Base-by-base conservation (phyloP, 2,329 filamentous ascomycete species). In the Zymoseptoria ardabiliae region DNA sequence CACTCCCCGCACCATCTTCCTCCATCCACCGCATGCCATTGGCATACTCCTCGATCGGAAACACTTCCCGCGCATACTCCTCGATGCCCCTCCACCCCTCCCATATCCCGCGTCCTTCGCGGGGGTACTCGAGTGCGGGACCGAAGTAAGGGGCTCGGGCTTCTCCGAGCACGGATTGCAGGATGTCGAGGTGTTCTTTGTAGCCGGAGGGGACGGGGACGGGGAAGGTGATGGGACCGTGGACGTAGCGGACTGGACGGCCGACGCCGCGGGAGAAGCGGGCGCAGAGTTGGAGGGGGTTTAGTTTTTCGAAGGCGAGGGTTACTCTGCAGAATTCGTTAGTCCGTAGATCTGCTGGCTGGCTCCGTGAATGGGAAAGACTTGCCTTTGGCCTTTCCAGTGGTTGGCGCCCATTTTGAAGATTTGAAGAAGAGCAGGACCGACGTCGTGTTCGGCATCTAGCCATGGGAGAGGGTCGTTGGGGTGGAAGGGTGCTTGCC, bases 11-110 rank as follows among this genome's bases (percentile, higher is more conserved):
- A 25, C 70, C 70, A 64, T 76, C 74, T 71, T 82, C 79, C 62
- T 79, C 77, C 93, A 97, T 97, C 94, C 94, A 99, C 17, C 88
- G 90, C 70, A 94, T 77, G 4, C 93, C 93, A 72, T 97, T 97
- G 30, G 91, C 91, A 67, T 92, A 88, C 76, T 99, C 94, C 74
- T 99, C 94, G 11, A 97, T 82, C 0, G 91, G 90, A 69, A 97
- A 97, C 25, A 95, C 91, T 73, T 97, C 94, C 54, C 89, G 82
- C 1, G 93, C 93, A 73, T 97, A 99, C 75, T 97, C 94, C 72
- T 97, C 91, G 66, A 97, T 82, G 28, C 90, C 89, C 57, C 94
- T 82, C 66, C 91, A 91, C 3, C 91, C 94, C 71, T 96, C 90
- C 94, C 94, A 97, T 22, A 99, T 78, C 67, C 88, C 82, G 62